These are phyloP conservation scores for Raphanus hybrid DNA, from an alignment of 441 rosid species.

Conservation along the genomic window DNA sequence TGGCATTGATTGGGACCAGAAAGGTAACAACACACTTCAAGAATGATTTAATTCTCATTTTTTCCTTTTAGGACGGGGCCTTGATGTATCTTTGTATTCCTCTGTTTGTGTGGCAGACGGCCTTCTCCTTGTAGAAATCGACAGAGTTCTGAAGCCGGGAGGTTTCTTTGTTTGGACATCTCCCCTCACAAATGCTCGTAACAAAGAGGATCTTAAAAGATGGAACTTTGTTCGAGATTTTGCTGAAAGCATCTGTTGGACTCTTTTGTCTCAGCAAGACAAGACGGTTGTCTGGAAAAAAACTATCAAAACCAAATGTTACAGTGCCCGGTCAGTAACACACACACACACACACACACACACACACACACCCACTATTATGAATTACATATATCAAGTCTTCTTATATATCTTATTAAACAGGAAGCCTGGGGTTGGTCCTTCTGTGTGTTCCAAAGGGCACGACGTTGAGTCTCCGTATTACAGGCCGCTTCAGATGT, in stretches of 20 bases:
- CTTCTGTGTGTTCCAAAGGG: slow-evolving; percentile 76
- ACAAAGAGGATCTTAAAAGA: slow-evolving; percentile 66
- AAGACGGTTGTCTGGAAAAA: slow-evolving; percentile 98
- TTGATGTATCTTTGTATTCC: slow-evolving; percentile 9
- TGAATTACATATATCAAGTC: slow-evolving; percentile 20
- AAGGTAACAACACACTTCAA: slow-evolving; percentile 56
- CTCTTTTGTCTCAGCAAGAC: slow-evolving; percentile 86
- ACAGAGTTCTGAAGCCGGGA: slow-evolving; percentile 88
- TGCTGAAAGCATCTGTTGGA: slow-evolving; percentile 90
- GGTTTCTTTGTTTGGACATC: slow-evolving; percentile 97
- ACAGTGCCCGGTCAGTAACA: slow-evolving; percentile 70
- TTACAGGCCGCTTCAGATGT: slow-evolving; percentile 83
- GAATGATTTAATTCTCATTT: neutral
- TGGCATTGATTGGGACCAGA: slow-evolving; percentile 91
- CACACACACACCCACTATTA: neutral
- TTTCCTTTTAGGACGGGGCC: slow-evolving; percentile 4
- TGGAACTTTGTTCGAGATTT: slow-evolving; percentile 78
- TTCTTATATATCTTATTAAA: slow-evolving; percentile 38
- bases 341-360: slow-evolving; percentile 12
- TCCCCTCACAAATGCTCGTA: slow-evolving; percentile 73
- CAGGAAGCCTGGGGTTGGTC: slow-evolving; percentile 85
- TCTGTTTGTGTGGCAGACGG: slow-evolving; percentile 60
- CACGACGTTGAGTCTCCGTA: slow-evolving; percentile 92
- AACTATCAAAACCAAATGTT: slow-evolving; percentile 78
- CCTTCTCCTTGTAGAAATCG: slow-evolving; percentile 73